A percentile compares a stretch with the other conserved stretches of the same genome.
These are phyloP conservation scores for Rubia yunnanensis DNA, from an alignment of 257 asterid genomes.

Conservation along the genomic window DNA sequence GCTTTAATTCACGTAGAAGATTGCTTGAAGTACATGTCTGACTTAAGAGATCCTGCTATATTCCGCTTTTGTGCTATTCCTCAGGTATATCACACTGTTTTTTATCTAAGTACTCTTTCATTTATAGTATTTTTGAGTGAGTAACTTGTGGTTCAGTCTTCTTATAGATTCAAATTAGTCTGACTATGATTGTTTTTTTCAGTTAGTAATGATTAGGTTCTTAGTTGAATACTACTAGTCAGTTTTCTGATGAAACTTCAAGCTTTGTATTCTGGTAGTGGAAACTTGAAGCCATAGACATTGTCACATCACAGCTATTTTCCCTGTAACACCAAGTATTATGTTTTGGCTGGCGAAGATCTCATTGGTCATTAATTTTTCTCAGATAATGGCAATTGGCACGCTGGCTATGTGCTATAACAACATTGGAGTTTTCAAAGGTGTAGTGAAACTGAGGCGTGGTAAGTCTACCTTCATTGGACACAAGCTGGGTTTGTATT, in stretches of 20 bases:
- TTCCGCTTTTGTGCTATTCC: conserved; percentile 97
- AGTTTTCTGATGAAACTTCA: not conserved
- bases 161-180: not conserved
- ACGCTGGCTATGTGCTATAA: conserved; percentile 88
- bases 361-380: not conserved
- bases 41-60: conserved; percentile 68
- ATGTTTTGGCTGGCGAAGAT: not conserved
- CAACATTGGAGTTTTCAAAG: conserved; percentile 85
- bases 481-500: not conserved
- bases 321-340: not conserved
- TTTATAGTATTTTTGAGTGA: not conserved
- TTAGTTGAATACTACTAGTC: not conserved
- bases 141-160: not conserved
- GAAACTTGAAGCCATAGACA: not conserved
- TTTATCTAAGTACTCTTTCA: conserved; percentile 5
- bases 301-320: not conserved
- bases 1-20: conserved; percentile 78
- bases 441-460: conserved; percentile 96
- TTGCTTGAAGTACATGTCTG: conserved; percentile 64
- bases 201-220: not conserved
- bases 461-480: conserved; percentile 44
- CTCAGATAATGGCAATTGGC: conserved; percentile 95
- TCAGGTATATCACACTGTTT: conserved; percentile 44
- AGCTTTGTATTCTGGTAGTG: not conserved
- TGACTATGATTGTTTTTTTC: not conserved